Conservation (phyloP, 139 green algal genomes). For the Trebouxia sp. region DNA sequence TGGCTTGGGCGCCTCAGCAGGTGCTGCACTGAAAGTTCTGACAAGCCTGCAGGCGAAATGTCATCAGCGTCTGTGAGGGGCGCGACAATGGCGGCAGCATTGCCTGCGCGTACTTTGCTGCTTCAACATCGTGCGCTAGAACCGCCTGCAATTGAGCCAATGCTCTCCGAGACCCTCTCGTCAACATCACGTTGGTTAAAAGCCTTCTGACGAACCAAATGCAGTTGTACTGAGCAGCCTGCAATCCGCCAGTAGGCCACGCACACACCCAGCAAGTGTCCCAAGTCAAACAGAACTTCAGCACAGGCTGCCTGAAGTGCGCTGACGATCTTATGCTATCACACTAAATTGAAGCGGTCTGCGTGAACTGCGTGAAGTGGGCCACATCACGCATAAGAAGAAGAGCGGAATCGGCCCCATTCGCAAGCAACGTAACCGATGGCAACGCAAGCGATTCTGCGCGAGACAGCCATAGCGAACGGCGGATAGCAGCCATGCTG, state of each 20-base stretch:
- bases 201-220: no score
- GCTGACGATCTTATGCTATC: background rate
- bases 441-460: background rate
- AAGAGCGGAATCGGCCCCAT: no score
- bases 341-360: background rate
- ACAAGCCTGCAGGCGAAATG: constrained; percentile 19
- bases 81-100: background rate
- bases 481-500: background rate
- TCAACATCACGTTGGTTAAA: background rate
- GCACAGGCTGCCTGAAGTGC: background rate
- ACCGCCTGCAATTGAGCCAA: constrained; percentile 21
- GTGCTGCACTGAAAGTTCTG: constrained; percentile 19
- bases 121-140: background rate
- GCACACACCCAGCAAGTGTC: background rate
- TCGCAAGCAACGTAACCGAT: background rate
- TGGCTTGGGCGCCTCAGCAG: constrained; percentile 21
- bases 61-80: background rate
- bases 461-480: background rate
- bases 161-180: background rate
- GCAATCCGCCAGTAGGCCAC: background rate
- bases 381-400: background rate
- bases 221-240: no score
- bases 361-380: background rate
- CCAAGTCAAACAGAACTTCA: background rate
- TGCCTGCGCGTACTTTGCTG: background rate